Base-by-base conservation (phyloP, 2,329 filamentous ascomycete genomes). In the Geosmithia morbida region DNA sequence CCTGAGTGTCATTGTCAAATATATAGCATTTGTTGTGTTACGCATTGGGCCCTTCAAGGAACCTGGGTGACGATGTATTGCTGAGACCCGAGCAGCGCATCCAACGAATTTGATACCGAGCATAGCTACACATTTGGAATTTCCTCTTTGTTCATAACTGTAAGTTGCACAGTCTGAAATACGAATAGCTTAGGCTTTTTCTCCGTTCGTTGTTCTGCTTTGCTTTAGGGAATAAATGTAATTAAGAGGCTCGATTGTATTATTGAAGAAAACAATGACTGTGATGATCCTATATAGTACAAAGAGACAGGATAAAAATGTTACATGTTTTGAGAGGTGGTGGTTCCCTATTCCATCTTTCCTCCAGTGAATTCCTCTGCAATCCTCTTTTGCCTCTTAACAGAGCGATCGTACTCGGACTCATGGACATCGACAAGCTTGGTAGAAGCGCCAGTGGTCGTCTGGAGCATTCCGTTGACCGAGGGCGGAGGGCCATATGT, bases 341-440 rank as follows among this genome's bases (percentile, higher is more conserved):
- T 37, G 13, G 14, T 16, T 5, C 26, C 45, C 33, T 61, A 64
- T 49, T 68, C 66, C 64, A 78, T 69, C 63, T 74, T 77, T 50
- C 75, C 75, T 46, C 76, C 76, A 19, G 75, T 79, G 50, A 80
- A 64, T 60, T 77, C 72, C 59, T 79, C 76, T 2, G 75, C 68
- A 48, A 79, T 70, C 45, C 59, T 64, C 65, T 74, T 76, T 59
- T 77, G 75, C 49, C 74, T 63, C 61, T 66, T 65, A 17, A 66
- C 63, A 18, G 73, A 74, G 51, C 67, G 66, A 48, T 66, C 64
- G 46, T 61, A 60, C 48, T 69, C 67, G 7, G 62, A 58, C 52
- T 61, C 62, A 47, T 61, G 55, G 40, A 59, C 51, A 30, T 67
- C 62, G 51, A 63, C 60, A 16, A 64, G 53, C 52, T 61, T 66